Percentiles rank a stretch among this genome's conserved stretches.
Conservation (phyloP, 257 asterid genomes). For the Fraxinus americana region DNA sequence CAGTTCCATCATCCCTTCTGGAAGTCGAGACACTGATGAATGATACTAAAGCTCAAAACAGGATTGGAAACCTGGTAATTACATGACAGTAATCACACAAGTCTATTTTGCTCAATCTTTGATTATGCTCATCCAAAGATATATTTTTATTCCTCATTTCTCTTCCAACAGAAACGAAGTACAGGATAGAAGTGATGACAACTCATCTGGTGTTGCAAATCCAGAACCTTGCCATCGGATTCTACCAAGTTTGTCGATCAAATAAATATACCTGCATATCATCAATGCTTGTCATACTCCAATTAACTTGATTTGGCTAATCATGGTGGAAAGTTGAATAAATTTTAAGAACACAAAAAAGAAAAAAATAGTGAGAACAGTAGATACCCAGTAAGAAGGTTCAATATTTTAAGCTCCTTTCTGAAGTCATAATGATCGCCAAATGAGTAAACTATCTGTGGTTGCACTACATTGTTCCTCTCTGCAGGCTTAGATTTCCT, state of each 20-base stretch:
- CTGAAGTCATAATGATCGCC: conserved; percentile 91
- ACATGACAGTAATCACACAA: neutral
- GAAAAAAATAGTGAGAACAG: conserved; percentile 10
- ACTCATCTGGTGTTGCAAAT: conserved; percentile 77
- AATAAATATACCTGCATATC: conserved; percentile 66
- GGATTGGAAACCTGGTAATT: neutral
- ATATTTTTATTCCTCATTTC: conserved; percentile 24
- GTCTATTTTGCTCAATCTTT: neutral
- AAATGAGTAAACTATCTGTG: conserved; percentile 66
- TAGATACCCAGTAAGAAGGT: conserved; percentile 81
- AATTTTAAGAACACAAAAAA: neutral
- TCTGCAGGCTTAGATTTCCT: conserved; percentile 61
- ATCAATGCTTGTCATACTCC: conserved; percentile 10
- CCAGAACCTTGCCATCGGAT: conserved; percentile 94
- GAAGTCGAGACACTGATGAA: neutral
- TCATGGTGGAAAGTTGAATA: neutral
- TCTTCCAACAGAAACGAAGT: conserved; percentile 67
- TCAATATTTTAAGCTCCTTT: conserved; percentile 82
- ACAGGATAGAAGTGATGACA: conserved; percentile 68
- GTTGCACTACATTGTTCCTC: conserved; percentile 45
- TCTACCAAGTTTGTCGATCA: conserved; percentile 81
- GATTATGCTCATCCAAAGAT: neutral
- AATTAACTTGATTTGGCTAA: conserved; percentile 8
- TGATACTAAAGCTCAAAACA: neutral
- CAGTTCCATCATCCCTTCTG: neutral